phyloP scores from a whole-genome alignment of 1,284 basidiomycete species.

The Abortiporus biennis region DNA sequence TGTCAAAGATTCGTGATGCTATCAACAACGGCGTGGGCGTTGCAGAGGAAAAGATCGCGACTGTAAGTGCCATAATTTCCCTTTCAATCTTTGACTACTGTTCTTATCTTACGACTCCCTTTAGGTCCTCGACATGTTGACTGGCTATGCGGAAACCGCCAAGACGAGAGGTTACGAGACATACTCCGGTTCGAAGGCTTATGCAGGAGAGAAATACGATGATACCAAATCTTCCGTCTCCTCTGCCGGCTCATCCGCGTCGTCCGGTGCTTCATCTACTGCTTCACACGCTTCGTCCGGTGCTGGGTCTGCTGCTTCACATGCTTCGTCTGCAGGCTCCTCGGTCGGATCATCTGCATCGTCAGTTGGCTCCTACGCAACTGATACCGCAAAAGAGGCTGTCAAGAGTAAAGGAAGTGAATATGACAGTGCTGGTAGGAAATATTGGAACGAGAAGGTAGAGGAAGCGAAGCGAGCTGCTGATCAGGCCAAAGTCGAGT shows the following conservation, averaged over 20 bases:
- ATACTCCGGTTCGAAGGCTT: conserved; percentile 12
- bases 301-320: neutral
- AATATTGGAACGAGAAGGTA: conserved; percentile 23
- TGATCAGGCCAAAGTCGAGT: conserved; percentile 17
- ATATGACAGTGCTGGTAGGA: conserved; percentile 17
- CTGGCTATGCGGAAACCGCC: conserved; percentile 32
- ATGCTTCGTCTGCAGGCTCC: neutral
- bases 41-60: conserved; percentile 60
- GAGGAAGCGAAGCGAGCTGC: conserved; percentile 21
- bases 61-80: conserved; percentile 7
- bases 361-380: conserved; percentile 25
- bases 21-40: conserved; percentile 58
- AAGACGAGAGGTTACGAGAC: conserved; percentile 14
- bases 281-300: neutral
- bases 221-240: too few species aligned
- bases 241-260: conserved; percentile 11
- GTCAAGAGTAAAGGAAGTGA: conserved; percentile 19
- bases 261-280: neutral
- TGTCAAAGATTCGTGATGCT: conserved; percentile 52
- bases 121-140: conserved; percentile 37
- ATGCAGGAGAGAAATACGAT: conserved; percentile 19
- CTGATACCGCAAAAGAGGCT: conserved; percentile 27
- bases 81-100: neutral
- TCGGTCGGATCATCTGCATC: neutral
- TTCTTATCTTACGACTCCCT: neutral